Percentiles rank a stretch among this genome's conserved stretches.
phyloP scores from a whole-genome alignment of 495 filamentous ascomycete genomes.

The Penicillium robsamsonii region DNA sequence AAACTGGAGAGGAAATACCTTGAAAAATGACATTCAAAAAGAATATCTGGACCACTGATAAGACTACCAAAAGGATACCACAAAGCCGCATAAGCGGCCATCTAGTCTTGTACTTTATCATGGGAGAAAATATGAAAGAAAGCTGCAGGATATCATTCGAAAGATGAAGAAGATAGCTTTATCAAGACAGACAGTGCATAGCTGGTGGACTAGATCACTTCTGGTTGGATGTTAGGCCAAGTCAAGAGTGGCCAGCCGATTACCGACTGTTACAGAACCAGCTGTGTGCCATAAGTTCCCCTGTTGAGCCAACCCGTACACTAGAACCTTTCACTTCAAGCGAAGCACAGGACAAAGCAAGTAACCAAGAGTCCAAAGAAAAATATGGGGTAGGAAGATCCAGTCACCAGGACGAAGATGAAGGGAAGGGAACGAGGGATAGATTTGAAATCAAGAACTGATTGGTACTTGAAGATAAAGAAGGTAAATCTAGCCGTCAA shows the following conservation, averaged over 20 bases:
- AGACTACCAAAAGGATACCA: too few species aligned
- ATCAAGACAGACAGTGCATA: neutral
- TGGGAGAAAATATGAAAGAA: neutral
- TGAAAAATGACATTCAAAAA: too few species aligned
- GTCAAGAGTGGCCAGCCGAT: neutral
- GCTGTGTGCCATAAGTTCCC: neutral
- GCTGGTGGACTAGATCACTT: neutral
- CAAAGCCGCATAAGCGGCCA: too few species aligned
- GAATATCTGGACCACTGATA: too few species aligned
- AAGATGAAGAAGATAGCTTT: neutral
- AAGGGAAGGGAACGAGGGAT: slow-evolving; percentile 14
- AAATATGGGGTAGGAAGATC: too few species aligned
- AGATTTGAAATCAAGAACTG: slow-evolving; percentile 8
- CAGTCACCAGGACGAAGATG: neutral
- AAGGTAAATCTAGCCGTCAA: slow-evolving; percentile 9
- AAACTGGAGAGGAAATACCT: too few species aligned
- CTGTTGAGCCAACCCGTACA: neutral
- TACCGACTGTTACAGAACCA: slow-evolving; percentile 3
- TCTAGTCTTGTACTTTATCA: too few species aligned
- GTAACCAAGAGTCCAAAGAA: neutral
- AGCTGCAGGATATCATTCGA: neutral
- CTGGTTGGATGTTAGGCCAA: neutral
- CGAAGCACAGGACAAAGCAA: neutral
- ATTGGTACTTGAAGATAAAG: slow-evolving; percentile 6
- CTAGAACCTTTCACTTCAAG: neutral